Evolutionary conservation across 306 rosid genomes (phyloP).

Genomic region (Vigna radiata): DNA sequence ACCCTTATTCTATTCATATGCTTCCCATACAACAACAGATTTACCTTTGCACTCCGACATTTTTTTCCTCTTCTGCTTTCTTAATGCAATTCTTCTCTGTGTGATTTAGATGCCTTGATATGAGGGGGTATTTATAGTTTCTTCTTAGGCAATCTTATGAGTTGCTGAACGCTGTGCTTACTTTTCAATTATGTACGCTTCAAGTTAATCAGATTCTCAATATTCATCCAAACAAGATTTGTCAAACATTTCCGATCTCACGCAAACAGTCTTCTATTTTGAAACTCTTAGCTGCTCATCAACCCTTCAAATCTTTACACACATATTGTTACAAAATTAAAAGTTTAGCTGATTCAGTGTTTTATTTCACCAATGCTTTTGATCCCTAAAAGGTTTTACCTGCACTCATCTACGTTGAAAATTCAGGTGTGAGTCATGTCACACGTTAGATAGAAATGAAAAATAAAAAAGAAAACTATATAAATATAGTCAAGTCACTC

Average conservation of each 20-base stretch:
- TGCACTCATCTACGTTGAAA: too few species aligned
- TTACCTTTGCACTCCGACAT: slow-evolving; percentile 43
- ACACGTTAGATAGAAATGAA: too few species aligned
- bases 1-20: background rate
- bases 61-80: background rate
- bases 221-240: background rate
- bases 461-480: too few species aligned
- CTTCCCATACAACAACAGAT: background rate
- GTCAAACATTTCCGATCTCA: background rate
- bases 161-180: background rate
- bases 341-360: too few species aligned
- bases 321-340: too few species aligned
- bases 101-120: slow-evolving; percentile 6
- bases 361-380: too few species aligned
- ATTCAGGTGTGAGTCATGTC: too few species aligned
- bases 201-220: slow-evolving; percentile 9
- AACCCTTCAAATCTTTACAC: too few species aligned
- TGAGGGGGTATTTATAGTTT: slow-evolving; percentile 36
- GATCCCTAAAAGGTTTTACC: too few species aligned
- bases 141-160: background rate
- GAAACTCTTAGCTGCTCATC: too few species aligned
- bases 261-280: too few species aligned
- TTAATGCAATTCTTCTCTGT: background rate
- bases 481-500: too few species aligned
- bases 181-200: background rate